Base-by-base conservation (phyloP, 192 early-diverging fungal genomes). In the Cladochytrium replicatum region DNA sequence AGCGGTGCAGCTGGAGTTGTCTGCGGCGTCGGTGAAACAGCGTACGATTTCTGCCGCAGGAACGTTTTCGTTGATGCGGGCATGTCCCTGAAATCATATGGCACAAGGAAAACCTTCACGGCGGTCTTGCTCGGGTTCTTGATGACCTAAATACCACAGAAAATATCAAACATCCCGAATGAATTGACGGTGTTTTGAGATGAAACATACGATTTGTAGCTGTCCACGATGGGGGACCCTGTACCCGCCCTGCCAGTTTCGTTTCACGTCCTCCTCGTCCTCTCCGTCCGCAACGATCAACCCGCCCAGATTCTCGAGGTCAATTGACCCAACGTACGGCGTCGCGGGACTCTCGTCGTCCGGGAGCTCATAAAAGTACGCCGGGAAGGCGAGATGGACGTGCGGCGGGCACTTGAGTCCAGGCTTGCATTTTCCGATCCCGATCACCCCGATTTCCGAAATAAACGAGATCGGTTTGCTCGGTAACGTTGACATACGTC, bases 81-180 rank as follows among this genome's bases (percentile, higher is more conserved):
- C 83, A 89, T 81, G 39, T 84, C 81, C 13, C 58, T 60, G 39
- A 88, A 73, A 58, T 90, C 84, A 62, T 89, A 90, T 1, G 83
- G 86, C 0, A 90, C 52, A 17, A 88, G 52, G 41, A 86, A 90
- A 0, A 89, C 56, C 52, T 90, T 88, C 43, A 89, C 78, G 0
- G 78, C 84, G 0, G 86, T 86, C 32, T 74, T 72, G 54, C 74
- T 72, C 0, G 78, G 78, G 48, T 90, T 90, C 54, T 87, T 85
- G 54, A 90, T 86, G 34, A 87, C 71, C 39, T 77, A 43, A 15
- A 21, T 26, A 39, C 28, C 40, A 50, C 8, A 41, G 30, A 39
- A 13, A 7, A 42, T 8, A 23, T 32, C 8, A 2, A 9, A 38
- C 43, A 15, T 27, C 1, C 39, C 6, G 11, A 4, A 49, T 29